Percentiles rank a stretch among this genome's conserved stretches.
Evolutionary conservation across 371 early-diverging fungal species (phyloP).

Genomic region (Neoconidiobolus thromboides): DNA sequence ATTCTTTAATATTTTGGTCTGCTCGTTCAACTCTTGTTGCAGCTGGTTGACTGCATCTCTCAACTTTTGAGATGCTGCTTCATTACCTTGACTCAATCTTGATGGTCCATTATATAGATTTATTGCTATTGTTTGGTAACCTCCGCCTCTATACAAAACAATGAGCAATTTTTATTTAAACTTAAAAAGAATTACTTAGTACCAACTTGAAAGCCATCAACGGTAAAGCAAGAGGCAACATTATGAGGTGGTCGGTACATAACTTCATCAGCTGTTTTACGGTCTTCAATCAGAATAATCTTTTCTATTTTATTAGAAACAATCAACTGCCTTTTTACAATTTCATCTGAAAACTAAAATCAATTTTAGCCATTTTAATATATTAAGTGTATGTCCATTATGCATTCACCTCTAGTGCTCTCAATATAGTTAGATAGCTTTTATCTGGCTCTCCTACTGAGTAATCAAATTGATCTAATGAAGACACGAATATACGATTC

Average conservation of each 20-base stretch:
- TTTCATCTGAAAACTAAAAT: slow-evolving; percentile 31
- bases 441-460: slow-evolving; percentile 44
- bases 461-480: slow-evolving; percentile 46
- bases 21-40: neutral
- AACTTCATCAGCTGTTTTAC: slow-evolving; percentile 51
- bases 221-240: slow-evolving; percentile 42
- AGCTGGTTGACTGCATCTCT: neutral
- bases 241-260: slow-evolving; percentile 51
- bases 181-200: slow-evolving; percentile 11
- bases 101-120: slow-evolving; percentile 21
- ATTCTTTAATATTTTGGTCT: neutral
- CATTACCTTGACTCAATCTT: slow-evolving; percentile 25
- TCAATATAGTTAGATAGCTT: slow-evolving; percentile 38
- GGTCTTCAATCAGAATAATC: slow-evolving; percentile 47
- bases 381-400: neutral
- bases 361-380: neutral
- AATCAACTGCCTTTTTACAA: neutral
- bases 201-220: slow-evolving; percentile 45
- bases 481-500: slow-evolving; percentile 35
- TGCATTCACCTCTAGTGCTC: slow-evolving; percentile 29
- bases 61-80: slow-evolving; percentile 7
- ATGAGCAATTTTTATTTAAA: neutral
- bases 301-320: slow-evolving; percentile 34
- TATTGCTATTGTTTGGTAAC: slow-evolving; percentile 21
- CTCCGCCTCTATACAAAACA: slow-evolving; percentile 13